Evolutionary conservation across 768 basidiomycete genomes (phyloP), one percentile per base, ranked within the genome.

Genomic region (Suillus ampliporus): DNA sequence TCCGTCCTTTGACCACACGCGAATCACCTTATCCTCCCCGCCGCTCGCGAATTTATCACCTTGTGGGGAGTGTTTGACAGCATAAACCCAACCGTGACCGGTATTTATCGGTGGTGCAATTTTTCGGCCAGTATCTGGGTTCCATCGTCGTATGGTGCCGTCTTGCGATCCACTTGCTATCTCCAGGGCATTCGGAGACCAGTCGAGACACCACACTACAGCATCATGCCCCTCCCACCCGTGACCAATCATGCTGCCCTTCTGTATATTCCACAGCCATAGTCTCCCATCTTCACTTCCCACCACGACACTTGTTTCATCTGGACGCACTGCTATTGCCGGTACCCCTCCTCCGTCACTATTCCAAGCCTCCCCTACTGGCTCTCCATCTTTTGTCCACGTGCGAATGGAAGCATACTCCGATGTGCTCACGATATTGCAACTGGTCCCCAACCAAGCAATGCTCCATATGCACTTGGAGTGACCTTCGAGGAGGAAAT

Each of bases 81-180:
- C 5, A 31, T 5, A 1, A 4, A 51, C 28, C 17, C 28, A 31
- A 2, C 17, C 5, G 8, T 51, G 50, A 19, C 28, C 4, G 8
- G 50, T n/a, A 15, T 31, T 17, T 31, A 51, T 31, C 2, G 50
- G 50, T 11, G 10, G 9, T 31, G 28, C 28, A 4, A 31, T 51
- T 31, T 51, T 17, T 11, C 1, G 17, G 17, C 50, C 50, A 11
- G 62, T 52, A 41, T 50, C 34, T 8, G 58, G 44, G 34, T 69
- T 63, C 60, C 69, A 71, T 3, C 65, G 37, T 15, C 60, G 53
- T 10, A 69, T 64, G 8, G 60, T 60, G 9, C 46, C 65, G 23
- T 71, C 63, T 9, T 26, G 3, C 15, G 68, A 40, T 14, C 58
- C 65, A 11, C 57, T 63, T 7, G 63, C 70, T 4, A 71, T 44